Conservation (phyloP, 2,329 filamentous ascomycete genomes). For the Fusarium virguliforme region DNA sequence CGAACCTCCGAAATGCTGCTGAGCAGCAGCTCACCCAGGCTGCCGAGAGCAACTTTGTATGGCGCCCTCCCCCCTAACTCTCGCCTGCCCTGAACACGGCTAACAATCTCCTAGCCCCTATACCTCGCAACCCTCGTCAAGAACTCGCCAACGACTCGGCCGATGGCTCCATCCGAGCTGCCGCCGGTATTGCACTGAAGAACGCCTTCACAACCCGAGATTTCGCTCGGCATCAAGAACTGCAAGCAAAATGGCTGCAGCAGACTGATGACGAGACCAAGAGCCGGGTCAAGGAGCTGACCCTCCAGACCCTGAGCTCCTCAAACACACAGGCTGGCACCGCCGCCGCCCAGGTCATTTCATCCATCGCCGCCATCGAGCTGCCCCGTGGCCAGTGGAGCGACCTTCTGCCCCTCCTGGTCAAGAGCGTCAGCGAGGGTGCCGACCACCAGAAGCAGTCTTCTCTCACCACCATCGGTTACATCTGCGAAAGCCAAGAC, state of each 20-base stretch:
- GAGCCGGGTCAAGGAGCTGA: slow-evolving; percentile 87
- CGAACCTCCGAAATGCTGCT: slow-evolving; percentile 88
- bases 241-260: slow-evolving; percentile 94
- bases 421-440: slow-evolving; percentile 93
- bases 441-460: slow-evolving; percentile 92
- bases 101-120: slow-evolving; percentile 75
- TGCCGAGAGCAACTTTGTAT: slow-evolving; percentile 95
- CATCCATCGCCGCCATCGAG: slow-evolving; percentile 95
- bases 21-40: slow-evolving; percentile 96
- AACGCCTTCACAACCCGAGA: slow-evolving; percentile 98
- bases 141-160: slow-evolving; percentile 93
- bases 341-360: slow-evolving; percentile 94
- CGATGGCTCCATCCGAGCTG: slow-evolving; percentile 87
- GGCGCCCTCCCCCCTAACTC: slow-evolving; percentile 49
- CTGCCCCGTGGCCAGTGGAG: slow-evolving; percentile 94
- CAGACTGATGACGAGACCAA: slow-evolving; percentile 87
- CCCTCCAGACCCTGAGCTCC: slow-evolving; percentile 89
- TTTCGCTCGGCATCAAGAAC: slow-evolving; percentile 85
- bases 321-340: slow-evolving; percentile 86
- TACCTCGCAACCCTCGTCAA: slow-evolving; percentile 95
- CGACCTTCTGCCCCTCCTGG: slow-evolving; percentile 89
- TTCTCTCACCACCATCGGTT: slow-evolving; percentile 96
- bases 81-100: slow-evolving; percentile 41
- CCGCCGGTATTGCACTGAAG: slow-evolving; percentile 96
- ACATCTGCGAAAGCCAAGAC: slow-evolving; percentile 97